These are phyloP conservation scores for Eremochloa ophiuroides DNA, from an alignment of 176 grass and related monocot species.

Conservation along the genomic window DNA sequence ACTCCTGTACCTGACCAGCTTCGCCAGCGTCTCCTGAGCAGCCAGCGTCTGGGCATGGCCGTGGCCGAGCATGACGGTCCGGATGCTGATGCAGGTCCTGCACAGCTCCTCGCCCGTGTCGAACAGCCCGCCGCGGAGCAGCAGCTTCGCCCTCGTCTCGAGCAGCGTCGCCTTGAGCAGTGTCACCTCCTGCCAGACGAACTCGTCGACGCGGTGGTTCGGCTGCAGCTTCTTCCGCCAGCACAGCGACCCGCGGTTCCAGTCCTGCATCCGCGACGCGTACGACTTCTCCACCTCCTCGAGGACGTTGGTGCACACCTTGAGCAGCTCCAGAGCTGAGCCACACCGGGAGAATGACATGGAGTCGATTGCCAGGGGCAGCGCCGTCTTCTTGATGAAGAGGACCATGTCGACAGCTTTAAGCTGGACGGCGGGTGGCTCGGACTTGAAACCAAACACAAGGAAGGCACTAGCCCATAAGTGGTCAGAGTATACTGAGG, in stretches of 20 bases:
- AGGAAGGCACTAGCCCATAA: constrained; percentile 92
- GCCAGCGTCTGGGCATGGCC: constrained; percentile 73
- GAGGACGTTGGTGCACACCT: constrained; percentile 92
- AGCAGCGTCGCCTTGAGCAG: constrained; percentile 88
- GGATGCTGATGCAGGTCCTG: constrained; percentile 93
- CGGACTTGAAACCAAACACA: constrained; percentile 92
- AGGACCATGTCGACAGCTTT: constrained; percentile 74
- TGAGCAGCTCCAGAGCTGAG: constrained; percentile 86
- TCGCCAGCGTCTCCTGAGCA: constrained; percentile 88
- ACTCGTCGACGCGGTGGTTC: constrained; percentile 70
- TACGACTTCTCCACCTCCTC: constrained; percentile 96
- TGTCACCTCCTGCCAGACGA: constrained; percentile 95
- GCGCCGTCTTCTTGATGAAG: constrained; percentile 86
- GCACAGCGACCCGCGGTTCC: constrained; percentile 59
- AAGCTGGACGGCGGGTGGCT: constrained; percentile 77
- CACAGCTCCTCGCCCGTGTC: constrained; percentile 85
- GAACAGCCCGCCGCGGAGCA: constrained; percentile 81
- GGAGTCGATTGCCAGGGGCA: constrained; percentile 81
- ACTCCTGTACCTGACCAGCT: constrained; percentile 91
- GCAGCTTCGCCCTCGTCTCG: constrained; percentile 76
- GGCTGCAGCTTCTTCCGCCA: constrained; percentile 86
- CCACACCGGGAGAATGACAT: constrained; percentile 88
- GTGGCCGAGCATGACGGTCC: constrained; percentile 94
- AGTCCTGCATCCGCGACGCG: constrained; percentile 73
- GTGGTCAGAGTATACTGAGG: constrained; percentile 71